Conservation (phyloP, 2,329 filamentous ascomycete genomes). For the Tolypocladium inflatum region DNA sequence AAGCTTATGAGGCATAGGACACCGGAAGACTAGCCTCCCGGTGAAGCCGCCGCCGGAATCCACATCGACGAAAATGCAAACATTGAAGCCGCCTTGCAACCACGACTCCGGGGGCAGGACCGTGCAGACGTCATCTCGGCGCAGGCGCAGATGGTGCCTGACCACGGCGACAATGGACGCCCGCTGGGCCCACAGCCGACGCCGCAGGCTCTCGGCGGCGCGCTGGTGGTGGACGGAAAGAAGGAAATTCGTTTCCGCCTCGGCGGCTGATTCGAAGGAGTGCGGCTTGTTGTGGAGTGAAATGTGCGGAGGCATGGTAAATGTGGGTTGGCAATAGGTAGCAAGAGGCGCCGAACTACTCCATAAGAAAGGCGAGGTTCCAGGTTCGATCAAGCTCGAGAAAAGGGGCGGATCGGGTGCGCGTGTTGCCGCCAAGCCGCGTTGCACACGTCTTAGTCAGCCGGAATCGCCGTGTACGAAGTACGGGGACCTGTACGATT, state of each 20-base stretch:
- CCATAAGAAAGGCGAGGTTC: no score
- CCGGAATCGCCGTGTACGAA: no score
- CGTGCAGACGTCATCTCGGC: slow-evolving; percentile 5
- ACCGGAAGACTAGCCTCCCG: slow-evolving; percentile 6
- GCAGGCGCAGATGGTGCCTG: slow-evolving; percentile 9
- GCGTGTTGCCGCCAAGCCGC: no score
- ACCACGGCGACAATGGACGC: slow-evolving; percentile 6
- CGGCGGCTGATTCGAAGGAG: slow-evolving; percentile 4
- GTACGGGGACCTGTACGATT: no score
- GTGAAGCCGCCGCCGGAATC: not conserved
- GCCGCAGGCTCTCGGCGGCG: slow-evolving; percentile 3
- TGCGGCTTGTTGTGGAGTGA: not conserved
- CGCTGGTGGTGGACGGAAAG: slow-evolving; percentile 2
- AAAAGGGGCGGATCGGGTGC: no score
- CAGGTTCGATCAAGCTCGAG: no score
- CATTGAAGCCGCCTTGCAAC: slow-evolving; percentile 11
- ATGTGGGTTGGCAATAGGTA: not conserved
- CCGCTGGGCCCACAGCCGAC: slow-evolving; percentile 6
- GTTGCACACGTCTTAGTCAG: no score
- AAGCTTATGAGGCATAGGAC: slow-evolving; percentile 10
- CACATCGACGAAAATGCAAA: slow-evolving; percentile 9
- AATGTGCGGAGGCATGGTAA: not conserved
- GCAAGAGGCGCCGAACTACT: no score
- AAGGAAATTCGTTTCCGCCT: slow-evolving; percentile 5
- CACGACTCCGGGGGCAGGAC: slow-evolving; percentile 6